Conservation (phyloP, 225 moss, liverwort and hornwort genomes). For the Asterella californica region DNA sequence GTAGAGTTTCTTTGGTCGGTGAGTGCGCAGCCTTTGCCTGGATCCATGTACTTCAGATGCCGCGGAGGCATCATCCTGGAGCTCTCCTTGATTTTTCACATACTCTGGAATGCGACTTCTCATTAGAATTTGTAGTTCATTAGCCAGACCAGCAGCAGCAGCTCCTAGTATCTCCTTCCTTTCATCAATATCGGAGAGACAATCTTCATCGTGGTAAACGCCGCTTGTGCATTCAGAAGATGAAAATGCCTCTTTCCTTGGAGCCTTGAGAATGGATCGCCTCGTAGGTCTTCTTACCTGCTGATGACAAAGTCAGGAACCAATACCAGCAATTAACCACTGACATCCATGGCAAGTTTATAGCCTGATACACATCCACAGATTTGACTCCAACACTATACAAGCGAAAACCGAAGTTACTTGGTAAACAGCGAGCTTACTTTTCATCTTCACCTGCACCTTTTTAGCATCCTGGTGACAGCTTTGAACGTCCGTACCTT, state of each 20-base stretch:
- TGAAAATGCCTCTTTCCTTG: constrained; percentile 2
- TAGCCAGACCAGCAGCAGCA: constrained; percentile 31
- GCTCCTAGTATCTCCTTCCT: constrained; percentile 26
- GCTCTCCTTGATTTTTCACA: constrained; percentile 1
- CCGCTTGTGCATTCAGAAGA: neutral
- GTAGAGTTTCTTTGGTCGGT: neutral
- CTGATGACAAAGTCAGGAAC: neutral
- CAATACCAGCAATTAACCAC: neutral
- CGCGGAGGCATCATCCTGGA: constrained; percentile 5
- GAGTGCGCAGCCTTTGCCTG: neutral
- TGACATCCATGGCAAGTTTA: neutral
- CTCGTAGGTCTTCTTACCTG: constrained; percentile 20
- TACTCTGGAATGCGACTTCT: constrained; percentile 13
- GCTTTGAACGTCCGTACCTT: constrained; percentile 12
- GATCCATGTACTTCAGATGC: constrained; percentile 18
- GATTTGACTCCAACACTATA: neutral
- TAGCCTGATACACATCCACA: neutral
- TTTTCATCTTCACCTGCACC: neutral
- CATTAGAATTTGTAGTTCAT: constrained; percentile 33
- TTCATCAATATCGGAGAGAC: neutral
- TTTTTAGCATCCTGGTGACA: neutral
- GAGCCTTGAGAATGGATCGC: constrained; percentile 21
- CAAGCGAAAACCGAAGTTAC: neutral
- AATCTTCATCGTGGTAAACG: constrained; percentile 4
- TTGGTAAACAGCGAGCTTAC: neutral